Evolutionary conservation across 1,284 basidiomycete species (phyloP), one percentile per base, ranked within the genome.

Genomic region (Trametes versicolor): DNA sequence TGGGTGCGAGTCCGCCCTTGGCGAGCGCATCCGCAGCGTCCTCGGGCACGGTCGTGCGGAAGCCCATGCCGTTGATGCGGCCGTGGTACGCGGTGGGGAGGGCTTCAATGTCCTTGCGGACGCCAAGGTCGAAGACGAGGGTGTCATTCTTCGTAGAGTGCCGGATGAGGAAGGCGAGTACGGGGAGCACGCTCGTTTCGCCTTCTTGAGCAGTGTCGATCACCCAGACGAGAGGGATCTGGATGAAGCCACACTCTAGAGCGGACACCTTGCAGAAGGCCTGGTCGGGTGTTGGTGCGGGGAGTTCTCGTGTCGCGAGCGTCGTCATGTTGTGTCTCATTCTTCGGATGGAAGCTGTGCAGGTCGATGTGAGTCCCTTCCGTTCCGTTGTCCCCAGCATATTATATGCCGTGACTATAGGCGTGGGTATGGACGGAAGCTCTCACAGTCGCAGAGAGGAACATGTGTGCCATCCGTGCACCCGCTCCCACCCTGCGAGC

Each of bases 61-160:
- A 45, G 49, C 48, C 51, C 52, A 63, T 57, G 17, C 43, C 43
- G 47, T 63, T 60, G 36, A 69, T 48, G 32, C 39, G 27, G 2
- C 49, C 45, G 27, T 50, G 43, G 58, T 49, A 32, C 1, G 29
- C 39, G 21, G 68, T 80, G 0, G 84, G 80, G 50, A 79, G 78
- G 8, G 73, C 78, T 19, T 81, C 74, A 71, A 78, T 74, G 71
- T 87, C 82, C 43, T 79, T 80, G 39, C 83, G 79, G 25, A 83
- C 78, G n/a, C 85, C 85, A 12, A 87, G 78, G 64, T 87, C 86
- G 64, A 87, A 86, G 7, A 87, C 70, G 56, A 86, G 70, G 2
- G 53, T 56, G 39, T 66, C 72, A 5, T 75, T 71, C 23, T 75
- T 79, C 15, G 68, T 69, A 13, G 83, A 82, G 64, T 87, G 84